A percentile compares a stretch with the other conserved stretches of the same genome.
Evolutionary conservation across 352 stramenopile genomes (phyloP).

Genomic region (Thalassiosira livingstoniorum): DNA sequence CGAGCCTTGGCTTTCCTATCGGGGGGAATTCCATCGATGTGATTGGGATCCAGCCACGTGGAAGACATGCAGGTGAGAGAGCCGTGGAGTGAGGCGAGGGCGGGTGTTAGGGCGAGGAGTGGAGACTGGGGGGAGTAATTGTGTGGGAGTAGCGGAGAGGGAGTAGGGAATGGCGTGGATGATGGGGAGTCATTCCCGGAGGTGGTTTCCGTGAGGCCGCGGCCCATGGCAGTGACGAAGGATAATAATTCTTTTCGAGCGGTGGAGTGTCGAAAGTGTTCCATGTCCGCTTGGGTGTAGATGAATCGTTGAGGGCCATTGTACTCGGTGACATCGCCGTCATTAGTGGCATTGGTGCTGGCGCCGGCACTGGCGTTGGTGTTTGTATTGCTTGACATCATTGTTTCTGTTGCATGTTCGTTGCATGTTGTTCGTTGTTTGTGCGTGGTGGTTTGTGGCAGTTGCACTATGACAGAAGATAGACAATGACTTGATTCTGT

Average conservation of each 20-base stretch:
- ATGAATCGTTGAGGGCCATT: conserved; percentile 66
- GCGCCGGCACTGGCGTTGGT: not conserved
- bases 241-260: conserved; percentile 71
- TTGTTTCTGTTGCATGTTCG: too few relatives aligned
- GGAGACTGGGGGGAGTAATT: conserved; percentile 58
- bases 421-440: too few relatives aligned
- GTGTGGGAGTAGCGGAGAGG: conserved; percentile 42
- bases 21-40: conserved; percentile 69
- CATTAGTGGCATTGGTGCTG: not conserved
- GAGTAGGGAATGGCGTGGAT: not conserved
- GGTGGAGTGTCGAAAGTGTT: conserved; percentile 68
- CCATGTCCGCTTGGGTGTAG: conserved; percentile 81
- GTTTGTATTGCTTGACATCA: too few relatives aligned
- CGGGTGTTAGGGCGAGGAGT: conserved; percentile 65
- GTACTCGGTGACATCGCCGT: not conserved
- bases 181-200: not conserved
- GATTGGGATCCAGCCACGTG: conserved; percentile 63
- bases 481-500: too few relatives aligned
- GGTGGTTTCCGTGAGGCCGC: conserved; percentile 47
- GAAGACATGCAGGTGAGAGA: conserved; percentile 65
- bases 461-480: too few relatives aligned
- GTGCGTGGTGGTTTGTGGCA: not conserved
- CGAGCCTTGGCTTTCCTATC: conserved; percentile 54
- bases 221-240: conserved; percentile 76
- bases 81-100: conserved; percentile 78